These are phyloP conservation scores for Microdochium trichocladiopsis DNA, from an alignment of 2,329 filamentous ascomycete genomes.

Conservation along the genomic window DNA sequence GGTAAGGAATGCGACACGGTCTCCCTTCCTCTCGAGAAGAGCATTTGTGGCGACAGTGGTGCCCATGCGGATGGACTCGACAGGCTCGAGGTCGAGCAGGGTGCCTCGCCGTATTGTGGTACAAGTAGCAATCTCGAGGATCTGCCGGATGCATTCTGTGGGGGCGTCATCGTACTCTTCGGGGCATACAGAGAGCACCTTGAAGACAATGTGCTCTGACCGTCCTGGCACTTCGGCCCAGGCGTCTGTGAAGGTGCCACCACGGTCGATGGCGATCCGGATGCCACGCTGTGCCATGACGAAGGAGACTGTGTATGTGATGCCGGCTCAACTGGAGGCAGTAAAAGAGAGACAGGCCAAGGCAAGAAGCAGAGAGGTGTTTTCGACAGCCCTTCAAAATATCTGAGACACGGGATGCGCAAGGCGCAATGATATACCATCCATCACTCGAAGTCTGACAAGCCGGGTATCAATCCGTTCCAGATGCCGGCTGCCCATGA, in stretches of 20 bases:
- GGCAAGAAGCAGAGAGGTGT: too few relatives aligned
- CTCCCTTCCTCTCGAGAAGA: conserved; percentile 65
- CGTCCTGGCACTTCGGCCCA: conserved; percentile 57
- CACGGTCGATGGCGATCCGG: conserved; percentile 41
- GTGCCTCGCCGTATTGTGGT: conserved; percentile 39
- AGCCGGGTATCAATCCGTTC: too few relatives aligned
- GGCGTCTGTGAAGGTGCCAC: conserved; percentile 71
- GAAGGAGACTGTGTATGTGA: background rate
- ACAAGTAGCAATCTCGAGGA: conserved; percentile 55
- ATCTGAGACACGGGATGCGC: too few relatives aligned
- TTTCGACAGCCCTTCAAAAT: too few relatives aligned
- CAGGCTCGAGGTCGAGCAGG: background rate
- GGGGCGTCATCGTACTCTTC: conserved; percentile 65
- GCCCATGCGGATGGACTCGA: conserved; percentile 49
- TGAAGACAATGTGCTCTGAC: conserved; percentile 61
- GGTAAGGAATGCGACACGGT: conserved; percentile 62
- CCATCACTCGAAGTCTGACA: too few relatives aligned
- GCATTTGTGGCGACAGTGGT: conserved; percentile 73
- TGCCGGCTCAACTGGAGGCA: background rate
- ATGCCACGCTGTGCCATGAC: conserved; percentile 5
- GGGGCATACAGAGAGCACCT: conserved; percentile 68
- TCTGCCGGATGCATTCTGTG: conserved; percentile 61
- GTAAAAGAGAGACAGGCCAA: too few relatives aligned
- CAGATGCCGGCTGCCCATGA: too few relatives aligned
- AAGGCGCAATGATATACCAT: too few relatives aligned